Percentiles rank a stretch among this genome's conserved stretches.
Conservation (phyloP, 176 grass and related monocot species). For the Bolboschoenus planiculmis region DNA sequence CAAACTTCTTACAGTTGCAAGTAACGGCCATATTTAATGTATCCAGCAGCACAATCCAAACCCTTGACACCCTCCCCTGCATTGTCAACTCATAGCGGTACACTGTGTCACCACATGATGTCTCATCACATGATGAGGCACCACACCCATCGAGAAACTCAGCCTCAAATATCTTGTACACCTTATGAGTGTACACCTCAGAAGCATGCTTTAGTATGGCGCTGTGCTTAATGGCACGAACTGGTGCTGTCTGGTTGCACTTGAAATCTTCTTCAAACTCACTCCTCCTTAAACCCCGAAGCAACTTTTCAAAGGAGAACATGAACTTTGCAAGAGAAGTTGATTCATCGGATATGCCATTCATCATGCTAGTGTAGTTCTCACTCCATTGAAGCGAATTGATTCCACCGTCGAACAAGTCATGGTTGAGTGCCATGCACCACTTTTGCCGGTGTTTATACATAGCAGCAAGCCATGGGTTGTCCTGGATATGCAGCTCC, state of each 20-base stretch:
- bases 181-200: conserved; percentile 61
- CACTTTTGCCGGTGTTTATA: conserved; percentile 56
- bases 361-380: conserved; percentile 58
- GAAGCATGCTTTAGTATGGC: conserved; percentile 68
- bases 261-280: conserved; percentile 82
- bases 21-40: conserved; percentile 54
- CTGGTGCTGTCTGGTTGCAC: conserved; percentile 71
- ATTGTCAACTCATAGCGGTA: conserved; percentile 71
- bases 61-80: conserved; percentile 69
- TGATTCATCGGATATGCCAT: conserved; percentile 69
- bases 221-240: conserved; percentile 74
- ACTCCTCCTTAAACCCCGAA: conserved; percentile 50
- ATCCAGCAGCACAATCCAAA: conserved; percentile 57
- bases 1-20: conserved; percentile 73
- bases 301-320: conserved; percentile 63
- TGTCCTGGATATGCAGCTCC: conserved; percentile 55
- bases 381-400: conserved; percentile 72
- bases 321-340: conserved; percentile 59
- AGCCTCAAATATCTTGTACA: conserved; percentile 81
- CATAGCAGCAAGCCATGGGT: conserved; percentile 53
- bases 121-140: conserved; percentile 62
- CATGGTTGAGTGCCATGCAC: conserved; percentile 71
- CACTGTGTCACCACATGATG: conserved; percentile 39
- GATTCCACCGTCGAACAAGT: conserved; percentile 76
- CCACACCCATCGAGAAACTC: conserved; percentile 82